Evolutionary conservation across 2,329 filamentous ascomycete species (phyloP).

Genomic region (Alternaria atra): DNA sequence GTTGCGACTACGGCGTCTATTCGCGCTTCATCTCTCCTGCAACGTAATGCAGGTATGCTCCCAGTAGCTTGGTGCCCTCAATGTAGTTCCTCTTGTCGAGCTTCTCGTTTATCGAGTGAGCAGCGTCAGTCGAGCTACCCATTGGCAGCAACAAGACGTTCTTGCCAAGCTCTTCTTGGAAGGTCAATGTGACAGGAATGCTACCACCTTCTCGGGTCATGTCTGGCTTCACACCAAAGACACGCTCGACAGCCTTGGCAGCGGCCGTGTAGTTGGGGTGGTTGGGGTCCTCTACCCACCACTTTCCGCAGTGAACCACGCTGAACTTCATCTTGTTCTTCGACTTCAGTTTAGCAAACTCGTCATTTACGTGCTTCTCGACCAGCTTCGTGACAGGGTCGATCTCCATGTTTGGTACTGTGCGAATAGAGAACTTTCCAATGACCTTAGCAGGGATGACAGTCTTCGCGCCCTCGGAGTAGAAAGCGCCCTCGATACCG

Average conservation of each 20-base stretch:
- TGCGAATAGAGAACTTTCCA: conserved; percentile 98
- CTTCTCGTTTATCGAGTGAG: conserved; percentile 99
- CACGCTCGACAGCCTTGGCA: conserved; percentile 92
- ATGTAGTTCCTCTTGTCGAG: conserved; percentile 97
- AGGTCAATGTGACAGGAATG: conserved; percentile 95
- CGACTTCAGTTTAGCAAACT: conserved; percentile 85
- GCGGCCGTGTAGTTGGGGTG: conserved; percentile 99
- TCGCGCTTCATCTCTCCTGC: conserved; percentile 78
- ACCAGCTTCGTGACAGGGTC: conserved; percentile 87
- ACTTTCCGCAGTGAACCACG: conserved; percentile 91
- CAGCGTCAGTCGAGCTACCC: conserved; percentile 95
- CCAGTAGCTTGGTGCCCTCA: conserved; percentile 94
- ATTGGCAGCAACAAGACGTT: conserved; percentile 95
- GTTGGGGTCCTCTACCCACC: conserved; percentile 97
- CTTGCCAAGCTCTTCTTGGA: conserved; percentile 97
- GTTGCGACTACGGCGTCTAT: conserved; percentile 10
- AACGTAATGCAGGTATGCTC: conserved; percentile 95
- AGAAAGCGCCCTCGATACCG: conserved; percentile 94
- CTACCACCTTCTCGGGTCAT: conserved; percentile 96
- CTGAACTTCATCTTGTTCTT: conserved; percentile 90
- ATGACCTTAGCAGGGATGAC: conserved; percentile 98
- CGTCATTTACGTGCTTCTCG: conserved; percentile 81
- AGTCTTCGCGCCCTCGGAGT: conserved; percentile 92
- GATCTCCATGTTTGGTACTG: conserved; percentile 96
- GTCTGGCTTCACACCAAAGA: conserved; percentile 93